Base-by-base conservation (phyloP, 2,329 filamentous ascomycete species). In the Microsporum audouinii region DNA sequence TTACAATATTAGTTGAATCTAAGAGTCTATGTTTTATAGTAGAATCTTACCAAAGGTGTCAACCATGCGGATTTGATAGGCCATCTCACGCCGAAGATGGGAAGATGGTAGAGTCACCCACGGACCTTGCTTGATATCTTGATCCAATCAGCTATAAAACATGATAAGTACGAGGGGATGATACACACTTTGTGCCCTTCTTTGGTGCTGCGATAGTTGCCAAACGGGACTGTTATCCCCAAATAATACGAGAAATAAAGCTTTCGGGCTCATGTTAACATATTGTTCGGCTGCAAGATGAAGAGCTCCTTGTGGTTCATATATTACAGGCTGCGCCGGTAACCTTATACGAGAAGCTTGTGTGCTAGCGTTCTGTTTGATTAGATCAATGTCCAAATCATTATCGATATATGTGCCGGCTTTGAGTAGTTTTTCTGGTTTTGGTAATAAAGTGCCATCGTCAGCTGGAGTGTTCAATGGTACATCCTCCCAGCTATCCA, bases 151-250 rank as follows among this genome's bases (percentile, higher is more conserved):
- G 66, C 53, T 33, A 49, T 17, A 47, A 31, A 33, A 27, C 5
- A 17, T 5, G 10, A 29, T 27, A 27, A 17, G 17, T 60, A 8
- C 6, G 41, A 41, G 59, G 8, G 2, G n/a, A 33, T 23, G 33
- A 39, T 7, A 65, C 73, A 65, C 71, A 80, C 77, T 75, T 71
- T 86, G 83, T 12, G 88, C 89, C 68, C 86, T 82, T 58, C 88
- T 83, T 71, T 95, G 90, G 71, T 89, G 87, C 71, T 96, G 92
- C 34, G 97, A 79, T 69, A 92, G 85, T 68, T 94, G 90, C 75
- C 96, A 99, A 43, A 97, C 86, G 38, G 91, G 89, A 71, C 89
- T 95, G 76, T 92, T 95, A 73, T 99, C 94, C 41, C 94, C 94
- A 73, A 97, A 99, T 58, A 99, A 82, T 14, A 97, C 89, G 70